phyloP scores from a whole-genome alignment of 176 grass and related monocot species.

The Oryza australiensis region DNA sequence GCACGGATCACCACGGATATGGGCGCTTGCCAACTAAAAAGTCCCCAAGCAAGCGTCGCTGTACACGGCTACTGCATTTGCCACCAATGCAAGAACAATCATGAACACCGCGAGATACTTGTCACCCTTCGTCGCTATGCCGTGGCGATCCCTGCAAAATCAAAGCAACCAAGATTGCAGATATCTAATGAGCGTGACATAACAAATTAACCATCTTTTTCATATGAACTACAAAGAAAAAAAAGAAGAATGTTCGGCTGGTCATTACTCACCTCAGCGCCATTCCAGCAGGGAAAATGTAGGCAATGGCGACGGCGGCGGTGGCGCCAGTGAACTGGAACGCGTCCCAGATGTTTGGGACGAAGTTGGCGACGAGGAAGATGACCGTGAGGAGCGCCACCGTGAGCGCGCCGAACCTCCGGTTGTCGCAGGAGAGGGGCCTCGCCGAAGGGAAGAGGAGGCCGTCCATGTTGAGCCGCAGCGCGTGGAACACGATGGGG shows the following conservation, averaged over 20 bases:
- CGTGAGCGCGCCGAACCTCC: slow-evolving; percentile 59
- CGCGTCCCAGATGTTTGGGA: slow-evolving; percentile 92
- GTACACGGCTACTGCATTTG: slow-evolving; percentile 79
- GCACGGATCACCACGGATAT: background rate
- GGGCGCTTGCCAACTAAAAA: background rate
- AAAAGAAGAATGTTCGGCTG: background rate
- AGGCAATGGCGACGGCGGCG: slow-evolving; percentile 79
- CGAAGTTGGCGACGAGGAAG: slow-evolving; percentile 81
- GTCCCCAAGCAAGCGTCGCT: slow-evolving; percentile 67
- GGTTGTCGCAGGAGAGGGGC: slow-evolving; percentile 48
- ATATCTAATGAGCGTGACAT: background rate
- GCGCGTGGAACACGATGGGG: slow-evolving; percentile 87
- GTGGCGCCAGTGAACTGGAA: slow-evolving; percentile 95
- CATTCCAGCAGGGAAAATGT: slow-evolving; percentile 80
- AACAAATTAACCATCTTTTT: background rate
- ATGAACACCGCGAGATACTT: slow-evolving; percentile 63
- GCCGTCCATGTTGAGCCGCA: slow-evolving; percentile 88
- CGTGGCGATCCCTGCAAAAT: slow-evolving; percentile 64
- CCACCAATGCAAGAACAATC: slow-evolving; percentile 71
- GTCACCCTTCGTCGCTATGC: slow-evolving; percentile 76
- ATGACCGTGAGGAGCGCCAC: slow-evolving; percentile 50
- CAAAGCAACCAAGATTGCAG: background rate
- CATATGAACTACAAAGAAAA: background rate
- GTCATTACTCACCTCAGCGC: slow-evolving; percentile 56
- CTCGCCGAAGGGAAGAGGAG: slow-evolving; percentile 72